A percentile compares a stretch with the other conserved stretches of the same genome.
phyloP scores from a whole-genome alignment of 2,329 filamentous ascomycete species.

The Trichoderma gracile region DNA sequence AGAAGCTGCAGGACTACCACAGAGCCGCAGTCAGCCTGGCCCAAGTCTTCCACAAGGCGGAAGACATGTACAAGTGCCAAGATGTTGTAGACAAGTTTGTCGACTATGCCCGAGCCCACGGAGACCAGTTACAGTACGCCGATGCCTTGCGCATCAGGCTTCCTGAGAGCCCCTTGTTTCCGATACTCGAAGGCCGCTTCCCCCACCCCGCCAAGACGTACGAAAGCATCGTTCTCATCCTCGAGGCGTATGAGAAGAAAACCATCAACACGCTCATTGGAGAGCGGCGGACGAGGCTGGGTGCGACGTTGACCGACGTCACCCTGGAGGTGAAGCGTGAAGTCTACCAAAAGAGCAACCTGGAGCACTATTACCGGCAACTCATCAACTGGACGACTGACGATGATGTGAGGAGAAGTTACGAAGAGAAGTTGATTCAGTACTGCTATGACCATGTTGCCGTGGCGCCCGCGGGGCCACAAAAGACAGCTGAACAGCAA shows the following conservation, averaged over 20 bases:
- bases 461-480: conserved; percentile 61
- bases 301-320: conserved; percentile 79
- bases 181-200: conserved; percentile 78
- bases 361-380: conserved; percentile 79
- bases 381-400: conserved; percentile 89
- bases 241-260: conserved; percentile 84
- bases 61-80: conserved; percentile 64
- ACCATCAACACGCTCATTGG: conserved; percentile 87
- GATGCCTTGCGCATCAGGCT: conserved; percentile 74
- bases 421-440: conserved; percentile 86
- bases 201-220: conserved; percentile 80
- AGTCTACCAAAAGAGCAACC: conserved; percentile 70
- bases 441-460: conserved; percentile 77
- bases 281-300: conserved; percentile 82
- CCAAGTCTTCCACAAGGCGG: conserved; percentile 67
- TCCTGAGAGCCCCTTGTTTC: conserved; percentile 78
- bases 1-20: conserved; percentile 73
- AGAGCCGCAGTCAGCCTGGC: conserved; percentile 72
- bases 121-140: conserved; percentile 71
- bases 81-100: conserved; percentile 78
- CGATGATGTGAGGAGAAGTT: conserved; percentile 77
- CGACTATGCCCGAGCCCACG: conserved; percentile 70
- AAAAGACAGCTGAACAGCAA: conserved; percentile 69
- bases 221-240: conserved; percentile 76
- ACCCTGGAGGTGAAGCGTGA: conserved; percentile 86